Conservation (phyloP, 2,329 filamentous ascomycete genomes). For the Colletotrichum spaethianum region DNA sequence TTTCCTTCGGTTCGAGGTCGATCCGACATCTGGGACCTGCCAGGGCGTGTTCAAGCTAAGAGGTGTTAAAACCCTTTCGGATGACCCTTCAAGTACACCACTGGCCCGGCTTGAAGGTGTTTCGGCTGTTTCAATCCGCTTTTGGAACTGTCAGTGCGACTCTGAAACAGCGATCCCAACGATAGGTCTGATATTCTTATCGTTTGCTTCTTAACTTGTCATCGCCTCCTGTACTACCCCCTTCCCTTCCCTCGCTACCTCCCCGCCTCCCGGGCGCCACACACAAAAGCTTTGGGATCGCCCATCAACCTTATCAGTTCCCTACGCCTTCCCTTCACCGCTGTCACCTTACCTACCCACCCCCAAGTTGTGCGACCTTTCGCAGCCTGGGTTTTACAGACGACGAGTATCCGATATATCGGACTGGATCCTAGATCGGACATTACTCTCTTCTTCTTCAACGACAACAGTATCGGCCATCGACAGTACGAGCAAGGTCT, state of each 20-base stretch:
- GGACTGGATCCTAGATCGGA: conserved; percentile 41
- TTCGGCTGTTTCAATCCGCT: conserved; percentile 58
- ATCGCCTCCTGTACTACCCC: conserved; percentile 37
- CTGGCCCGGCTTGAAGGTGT: conserved; percentile 52
- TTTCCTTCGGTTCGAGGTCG: conserved; percentile 43
- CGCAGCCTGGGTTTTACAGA: conserved; percentile 38
- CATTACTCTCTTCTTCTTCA: conserved; percentile 2
- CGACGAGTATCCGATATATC: conserved; percentile 41
- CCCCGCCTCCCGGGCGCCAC: conserved; percentile 38
- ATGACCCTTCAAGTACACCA: conserved; percentile 45
- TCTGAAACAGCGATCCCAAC: conserved; percentile 56
- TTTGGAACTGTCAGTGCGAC: conserved; percentile 54
- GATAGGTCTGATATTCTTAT: conserved; percentile 50
- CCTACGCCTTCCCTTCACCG: conserved; percentile 12
- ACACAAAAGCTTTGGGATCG: conserved; percentile 42
- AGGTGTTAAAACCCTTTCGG: conserved; percentile 43
- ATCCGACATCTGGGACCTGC: conserved; percentile 42
- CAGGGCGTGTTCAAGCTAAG: conserved; percentile 44
- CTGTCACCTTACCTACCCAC: conserved; percentile 34
- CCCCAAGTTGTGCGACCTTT: conserved; percentile 36
- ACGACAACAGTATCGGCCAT: conserved; percentile 1
- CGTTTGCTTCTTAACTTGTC: conserved; percentile 42
- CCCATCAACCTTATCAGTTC: conserved; percentile 38
- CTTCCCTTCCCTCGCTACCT: conserved; percentile 27
- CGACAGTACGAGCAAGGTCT: background rate